phyloP scores from a whole-genome alignment of 2,329 filamentous ascomycete species.

The Phyllosticta capitalensis region DNA sequence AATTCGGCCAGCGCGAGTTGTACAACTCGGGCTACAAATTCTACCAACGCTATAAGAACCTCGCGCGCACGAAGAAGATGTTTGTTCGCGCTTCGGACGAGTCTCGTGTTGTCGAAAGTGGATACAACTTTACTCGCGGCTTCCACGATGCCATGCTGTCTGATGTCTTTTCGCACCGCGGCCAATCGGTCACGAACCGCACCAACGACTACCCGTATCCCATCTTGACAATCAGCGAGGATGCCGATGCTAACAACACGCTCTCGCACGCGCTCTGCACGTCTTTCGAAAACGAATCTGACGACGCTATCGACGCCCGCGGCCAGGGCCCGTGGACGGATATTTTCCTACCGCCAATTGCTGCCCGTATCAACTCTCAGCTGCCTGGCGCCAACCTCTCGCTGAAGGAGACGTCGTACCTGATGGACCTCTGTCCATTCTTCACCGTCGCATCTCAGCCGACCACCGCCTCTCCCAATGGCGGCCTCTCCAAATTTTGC shows the following conservation, averaged over 20 bases:
- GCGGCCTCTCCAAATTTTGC: conserved; percentile 61
- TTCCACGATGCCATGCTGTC: conserved; percentile 40
- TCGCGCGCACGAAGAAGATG: conserved; percentile 50
- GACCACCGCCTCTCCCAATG: conserved; percentile 35
- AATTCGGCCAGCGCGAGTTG: conserved; percentile 60
- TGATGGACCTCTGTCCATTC: conserved; percentile 90
- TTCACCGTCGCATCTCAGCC: conserved; percentile 56
- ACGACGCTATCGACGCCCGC: conserved; percentile 37
- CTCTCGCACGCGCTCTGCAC: conserved; percentile 65
- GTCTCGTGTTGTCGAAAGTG: conserved; percentile 63
- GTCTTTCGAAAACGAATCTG: conserved; percentile 56
- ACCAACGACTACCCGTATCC: conserved; percentile 38
- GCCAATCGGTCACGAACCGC: conserved; percentile 21
- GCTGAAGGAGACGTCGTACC: conserved; percentile 50
- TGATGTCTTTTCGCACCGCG: conserved; percentile 15
- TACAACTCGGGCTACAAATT: conserved; percentile 67
- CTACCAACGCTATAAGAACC: conserved; percentile 58
- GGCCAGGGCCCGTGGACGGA: conserved; percentile 48
- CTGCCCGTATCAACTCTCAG: conserved; percentile 57
- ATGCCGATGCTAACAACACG: conserved; percentile 63
- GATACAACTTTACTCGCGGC: conserved; percentile 64
- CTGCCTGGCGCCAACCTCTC: conserved; percentile 60
- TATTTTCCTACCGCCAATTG: conserved; percentile 58
- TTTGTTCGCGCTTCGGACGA: conserved; percentile 66
- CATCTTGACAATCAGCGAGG: conserved; percentile 64